Conservation (phyloP, 1,284 basidiomycete genomes). For the Cryptococcus floricola region DNA sequence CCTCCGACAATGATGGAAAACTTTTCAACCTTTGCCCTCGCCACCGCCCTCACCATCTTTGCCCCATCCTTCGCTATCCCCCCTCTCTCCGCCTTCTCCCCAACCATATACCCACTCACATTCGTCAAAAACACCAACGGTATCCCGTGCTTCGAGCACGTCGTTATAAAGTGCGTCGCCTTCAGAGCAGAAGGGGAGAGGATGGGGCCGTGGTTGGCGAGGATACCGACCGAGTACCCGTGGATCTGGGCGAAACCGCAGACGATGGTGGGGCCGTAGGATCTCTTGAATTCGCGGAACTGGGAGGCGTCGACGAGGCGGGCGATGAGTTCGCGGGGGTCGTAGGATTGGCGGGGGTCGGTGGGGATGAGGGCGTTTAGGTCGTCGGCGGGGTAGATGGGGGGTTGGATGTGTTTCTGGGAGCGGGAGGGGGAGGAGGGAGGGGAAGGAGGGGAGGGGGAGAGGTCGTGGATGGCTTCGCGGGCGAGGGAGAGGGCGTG, state of each 20-base stretch:
- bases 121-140: constrained; percentile 92
- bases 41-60: constrained; percentile 96
- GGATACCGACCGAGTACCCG: constrained; percentile 77
- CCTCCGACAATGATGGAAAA: constrained; percentile 92
- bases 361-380: constrained; percentile 88
- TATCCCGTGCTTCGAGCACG: constrained; percentile 86
- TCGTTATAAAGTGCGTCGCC: constrained; percentile 89
- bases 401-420: constrained; percentile 46
- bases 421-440: not conserved
- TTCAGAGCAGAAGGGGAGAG: constrained; percentile 91
- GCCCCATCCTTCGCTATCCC: constrained; percentile 96
- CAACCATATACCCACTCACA: constrained; percentile 89
- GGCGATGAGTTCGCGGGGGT: constrained; percentile 90
- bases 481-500: constrained; percentile 83
- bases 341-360: constrained; percentile 79
- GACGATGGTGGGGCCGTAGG: constrained; percentile 84
- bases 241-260: constrained; percentile 90
- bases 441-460: constrained; percentile 29
- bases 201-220: constrained; percentile 90
- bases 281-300: constrained; percentile 93
- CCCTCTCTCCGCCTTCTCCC: constrained; percentile 86
- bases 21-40: constrained; percentile 90
- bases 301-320: constrained; percentile 85
- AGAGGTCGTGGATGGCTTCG: constrained; percentile 74
- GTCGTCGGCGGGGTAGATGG: constrained; percentile 74